Base-by-base conservation (phyloP, 2,329 filamentous ascomycete species). In the Penicillium aurantiogriseum region DNA sequence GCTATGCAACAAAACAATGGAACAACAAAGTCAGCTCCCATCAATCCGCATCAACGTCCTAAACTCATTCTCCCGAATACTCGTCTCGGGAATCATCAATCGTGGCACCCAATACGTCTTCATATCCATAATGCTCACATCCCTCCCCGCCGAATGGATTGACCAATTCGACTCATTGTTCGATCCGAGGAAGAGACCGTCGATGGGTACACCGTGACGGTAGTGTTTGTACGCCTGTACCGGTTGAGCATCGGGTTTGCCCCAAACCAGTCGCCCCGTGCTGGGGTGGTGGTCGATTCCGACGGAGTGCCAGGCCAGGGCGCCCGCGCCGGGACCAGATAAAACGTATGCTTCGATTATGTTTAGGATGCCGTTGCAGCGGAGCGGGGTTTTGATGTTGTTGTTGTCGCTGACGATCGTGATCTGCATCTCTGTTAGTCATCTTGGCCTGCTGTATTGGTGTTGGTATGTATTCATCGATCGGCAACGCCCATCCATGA, bases 301-400 rank as follows among this genome's bases (percentile, higher is more conserved):
- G 38, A 63, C 46, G 7, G 59, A 50, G 11, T 62, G 61, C 61
- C 61, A 63, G 6, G 60, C 52, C 4, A 51, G 31, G 15, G 48
- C 50, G 4, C 59, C 57, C 1, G 52, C 31, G 3, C 21, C 15
- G 11, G 29, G 46, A 10, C 59, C 59, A 1, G 51, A 62, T 8
- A 57, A 59, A 2, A 63, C 56, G 17, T 48, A 35, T 4, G 59
- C 61, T 55, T 63, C 59, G n/a, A 61, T 56, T 13, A 27, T 55
- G 10, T 56, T 51, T 10, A 60, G 42, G 27, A 51, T 43, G 27
- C 56, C 61, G 43, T 63, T 63, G 59, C 61, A 63, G 51, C 61
- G 61, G 15, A 63, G 43, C 17, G 52, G 23, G 9, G 57, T 59
- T 27, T 56, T 56, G 11, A 35, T 5, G 19, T 43, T 47, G 3